Base-by-base conservation (phyloP, 352 stramenopile genomes). In the Pythium scleroteichum region DNA sequence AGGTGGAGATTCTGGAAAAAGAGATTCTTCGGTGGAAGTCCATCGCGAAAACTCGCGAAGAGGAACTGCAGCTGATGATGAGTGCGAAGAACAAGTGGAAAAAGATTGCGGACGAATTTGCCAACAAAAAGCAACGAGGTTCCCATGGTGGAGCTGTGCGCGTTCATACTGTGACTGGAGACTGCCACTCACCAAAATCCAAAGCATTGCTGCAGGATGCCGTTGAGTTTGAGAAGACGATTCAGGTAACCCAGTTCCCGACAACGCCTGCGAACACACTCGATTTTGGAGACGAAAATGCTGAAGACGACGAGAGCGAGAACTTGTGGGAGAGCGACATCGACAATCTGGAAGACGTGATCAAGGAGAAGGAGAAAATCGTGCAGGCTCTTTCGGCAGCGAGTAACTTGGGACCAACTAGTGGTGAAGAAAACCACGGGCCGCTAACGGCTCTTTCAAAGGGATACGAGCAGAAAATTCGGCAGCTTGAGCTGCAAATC, bases 11-110 rank as follows among this genome's bases (percentile, higher is more conserved):
- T 17, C 33, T 68, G 0, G 49, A 66, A 22, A 66, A 71, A 32
- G 62, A 74, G 39, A 71, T 79, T 35, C 35, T 53, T 14, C 51
- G 42, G 27, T 79, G 73, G 72, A 75, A 72, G 42, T 26, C 59
- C 23, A 64, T 82, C 16, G 71, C 68, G 26, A 59, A 45, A 38
- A 63, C 50, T 48, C 40, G 66, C 35, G 56, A 80, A 65, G 56
- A 80, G 68, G 57, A 90, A 68, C 53, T 83, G 24, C 45, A 78
- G 40, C 55, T 79, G 45, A 38, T 84, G n/a, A 71, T 78, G 38
- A 72, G 53, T 35, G 71, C 70, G 23, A 92, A 84, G 40, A 53
- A 87, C 35, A 88, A 92, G 60, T 88, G 80, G 84, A 84, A 89
- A 53, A 73, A 65, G 27, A 74, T 90, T 41, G 80, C 82, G 1